Base-by-base conservation (phyloP, 2,329 filamentous ascomycete species). In the Fusarium robinianum region DNA sequence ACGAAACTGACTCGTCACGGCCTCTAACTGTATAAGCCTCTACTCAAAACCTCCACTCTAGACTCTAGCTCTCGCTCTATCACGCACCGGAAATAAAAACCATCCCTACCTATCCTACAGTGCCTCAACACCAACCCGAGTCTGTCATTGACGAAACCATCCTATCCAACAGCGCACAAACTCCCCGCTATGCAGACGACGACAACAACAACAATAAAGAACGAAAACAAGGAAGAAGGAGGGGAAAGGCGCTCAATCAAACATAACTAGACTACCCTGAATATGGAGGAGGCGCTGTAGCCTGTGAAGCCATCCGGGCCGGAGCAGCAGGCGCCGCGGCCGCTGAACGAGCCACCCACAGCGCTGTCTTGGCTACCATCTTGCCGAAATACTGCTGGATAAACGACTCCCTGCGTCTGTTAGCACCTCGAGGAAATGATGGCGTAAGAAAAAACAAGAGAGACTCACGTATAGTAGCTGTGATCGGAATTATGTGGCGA, bases 381-480 rank as follows among this genome's bases (percentile, higher is more conserved):
- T 80, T 83, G 14, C 77, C 71, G 64, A 91, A 90, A 67, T 90
- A 92, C 61, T 88, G 80, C 48, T 87, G 81, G 39, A 90, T 83
- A 59, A 92, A 88, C 11, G 84, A 85, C 70, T 92, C 87, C 17
- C 83, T 85, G 39, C 4, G 8, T 11, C 33, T 7, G 40, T 62
- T 58, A 63, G 61, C 45, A 56, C 44, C 16, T n/a, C n/a, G n/a
- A n/a, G n/a, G n/a, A n/a, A n/a, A 35, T 29, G 10, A 17, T 12
- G 5, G 11, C 7, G 2, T 4, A 4, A 5, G 6, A 22, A 26
- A 12, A 4, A 2, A 9, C 7, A 17, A 15, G 4, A 1, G 5
- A 27, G 33, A 72, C 78, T 68, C 70, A 84, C 72, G 85, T 92
- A 63, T 94, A 95, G 64, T 85, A 95, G 60, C 84, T 88, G 68